phyloP scores from a whole-genome alignment of 1,284 basidiomycete genomes.

The Apiotrichum domesticum region DNA sequence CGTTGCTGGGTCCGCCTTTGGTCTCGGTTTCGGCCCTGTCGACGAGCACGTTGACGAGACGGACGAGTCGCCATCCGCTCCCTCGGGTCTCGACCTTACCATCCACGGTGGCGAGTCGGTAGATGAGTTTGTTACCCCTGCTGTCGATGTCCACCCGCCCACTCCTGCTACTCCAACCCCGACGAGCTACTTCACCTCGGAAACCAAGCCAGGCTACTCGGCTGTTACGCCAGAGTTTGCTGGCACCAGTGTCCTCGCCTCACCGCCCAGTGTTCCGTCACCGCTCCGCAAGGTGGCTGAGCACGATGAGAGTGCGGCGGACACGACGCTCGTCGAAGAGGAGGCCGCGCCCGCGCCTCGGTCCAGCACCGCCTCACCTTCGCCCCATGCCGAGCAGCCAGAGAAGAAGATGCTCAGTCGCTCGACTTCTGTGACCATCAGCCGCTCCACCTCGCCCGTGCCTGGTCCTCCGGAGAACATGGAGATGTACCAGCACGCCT shows the following conservation, averaged over 20 bases:
- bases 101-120: not conserved
- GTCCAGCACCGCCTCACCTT: too few species aligned
- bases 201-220: not conserved
- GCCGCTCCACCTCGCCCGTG: not conserved
- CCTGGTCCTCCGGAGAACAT: conserved; percentile 4
- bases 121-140: not conserved
- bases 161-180: not conserved
- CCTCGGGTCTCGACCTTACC: not conserved
- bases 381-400: too few species aligned
- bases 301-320: not conserved
- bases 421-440: not conserved
- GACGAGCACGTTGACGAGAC: not conserved
- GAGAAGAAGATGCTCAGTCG: not conserved
- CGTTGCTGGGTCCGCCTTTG: not conserved
- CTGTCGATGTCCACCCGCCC: not conserved
- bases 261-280: not conserved
- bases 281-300: not conserved
- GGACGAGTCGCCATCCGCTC: not conserved
- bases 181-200: not conserved
- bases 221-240: conserved; percentile 3
- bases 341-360: too few species aligned
- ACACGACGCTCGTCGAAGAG: too few species aligned
- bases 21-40: not conserved
- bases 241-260: not conserved
- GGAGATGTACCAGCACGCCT: conserved; percentile 8